Conservation (phyloP, 306 rosid species). For the Fragaria iinumae region DNA sequence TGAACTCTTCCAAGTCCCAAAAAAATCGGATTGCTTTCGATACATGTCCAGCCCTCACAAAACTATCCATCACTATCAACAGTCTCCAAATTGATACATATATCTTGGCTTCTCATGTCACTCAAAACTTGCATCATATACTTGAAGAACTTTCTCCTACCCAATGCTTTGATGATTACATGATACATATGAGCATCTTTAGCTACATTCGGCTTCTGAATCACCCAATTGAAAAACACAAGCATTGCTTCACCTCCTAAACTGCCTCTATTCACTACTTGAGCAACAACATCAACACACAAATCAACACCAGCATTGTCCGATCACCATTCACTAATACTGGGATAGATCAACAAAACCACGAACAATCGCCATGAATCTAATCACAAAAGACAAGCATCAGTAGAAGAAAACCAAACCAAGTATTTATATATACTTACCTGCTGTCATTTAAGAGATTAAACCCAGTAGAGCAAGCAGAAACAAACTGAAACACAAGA, state of each 20-base stretch:
- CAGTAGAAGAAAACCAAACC: no score
- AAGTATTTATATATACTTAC: no score
- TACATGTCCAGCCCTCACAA: slow-evolving; percentile 60
- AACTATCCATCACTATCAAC: slow-evolving; percentile 62
- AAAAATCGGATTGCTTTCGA: slow-evolving; percentile 61
- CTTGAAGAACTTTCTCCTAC: slow-evolving; percentile 65
- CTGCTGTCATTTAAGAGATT: no score
- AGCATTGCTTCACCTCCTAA: slow-evolving; percentile 68
- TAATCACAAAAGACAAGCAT: no score
- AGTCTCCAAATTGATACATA: slow-evolving; percentile 44
- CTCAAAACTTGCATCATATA: slow-evolving; percentile 43
- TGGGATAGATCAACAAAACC: no score
- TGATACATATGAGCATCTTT: slow-evolving; percentile 37
- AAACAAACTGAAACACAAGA: no score
- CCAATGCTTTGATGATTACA: slow-evolving; percentile 64
- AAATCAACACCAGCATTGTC: slow-evolving; percentile 42
- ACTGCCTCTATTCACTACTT: slow-evolving; percentile 56
- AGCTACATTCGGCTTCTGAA: slow-evolving; percentile 51
- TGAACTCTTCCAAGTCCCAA: slow-evolving; percentile 48
- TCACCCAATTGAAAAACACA: slow-evolving; percentile 70
- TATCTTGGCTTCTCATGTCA: slow-evolving; percentile 40
- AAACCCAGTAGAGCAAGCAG: no score
- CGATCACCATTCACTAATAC: no score
- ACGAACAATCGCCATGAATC: no score
- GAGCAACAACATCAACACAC: slow-evolving; percentile 41